Conservation (phyloP, 75 land plant genomes). For the Sequoia sempervirens region DNA sequence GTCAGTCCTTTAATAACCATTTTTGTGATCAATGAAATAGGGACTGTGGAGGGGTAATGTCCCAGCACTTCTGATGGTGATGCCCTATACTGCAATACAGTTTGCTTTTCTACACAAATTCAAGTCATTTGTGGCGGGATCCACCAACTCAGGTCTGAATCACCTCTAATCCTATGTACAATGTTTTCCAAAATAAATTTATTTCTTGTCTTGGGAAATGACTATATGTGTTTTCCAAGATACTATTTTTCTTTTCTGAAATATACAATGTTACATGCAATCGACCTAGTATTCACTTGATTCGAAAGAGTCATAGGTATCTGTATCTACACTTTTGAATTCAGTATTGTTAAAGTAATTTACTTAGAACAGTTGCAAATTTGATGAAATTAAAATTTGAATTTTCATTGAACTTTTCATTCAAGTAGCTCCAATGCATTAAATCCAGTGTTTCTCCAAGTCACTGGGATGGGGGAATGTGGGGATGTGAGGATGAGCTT, state of each 20-base stretch:
- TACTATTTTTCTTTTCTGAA: background rate
- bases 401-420: background rate
- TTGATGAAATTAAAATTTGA: background rate
- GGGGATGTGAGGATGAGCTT: too few relatives aligned
- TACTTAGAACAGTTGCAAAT: background rate
- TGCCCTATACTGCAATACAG: slow-evolving; percentile 98
- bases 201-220: background rate
- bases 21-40: slow-evolving; percentile 32
- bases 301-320: background rate
- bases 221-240: background rate
- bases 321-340: background rate
- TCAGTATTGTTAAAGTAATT: background rate
- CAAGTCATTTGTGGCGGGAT: slow-evolving; percentile 71
- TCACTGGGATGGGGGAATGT: too few relatives aligned
- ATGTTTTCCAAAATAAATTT: background rate
- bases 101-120: slow-evolving; percentile 84
- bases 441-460: too few relatives aligned
- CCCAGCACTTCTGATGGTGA: slow-evolving; percentile 91
- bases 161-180: background rate
- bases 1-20: background rate
- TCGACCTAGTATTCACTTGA: background rate
- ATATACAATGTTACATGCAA: background rate
- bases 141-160: slow-evolving; percentile 75
- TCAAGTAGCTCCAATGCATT: background rate
- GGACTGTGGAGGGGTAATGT: slow-evolving; percentile 99